These are phyloP conservation scores for Lindgomyces ingoldianus DNA, from an alignment of 495 filamentous ascomycete genomes.

Conservation along the genomic window DNA sequence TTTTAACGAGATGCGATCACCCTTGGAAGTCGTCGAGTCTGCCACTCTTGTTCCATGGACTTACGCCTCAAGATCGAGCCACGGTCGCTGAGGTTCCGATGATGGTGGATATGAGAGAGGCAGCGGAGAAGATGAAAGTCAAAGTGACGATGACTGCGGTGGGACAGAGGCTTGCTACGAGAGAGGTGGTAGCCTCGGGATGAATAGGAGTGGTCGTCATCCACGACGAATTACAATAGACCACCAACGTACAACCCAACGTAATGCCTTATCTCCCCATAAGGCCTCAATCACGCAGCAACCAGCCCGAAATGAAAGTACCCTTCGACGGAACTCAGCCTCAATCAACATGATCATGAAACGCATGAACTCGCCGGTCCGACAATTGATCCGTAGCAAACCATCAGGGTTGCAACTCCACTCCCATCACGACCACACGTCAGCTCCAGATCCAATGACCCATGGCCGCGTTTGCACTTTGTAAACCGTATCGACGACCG, in stretches of 20 bases:
- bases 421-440: neutral
- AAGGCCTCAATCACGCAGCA: neutral
- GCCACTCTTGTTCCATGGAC: constrained; percentile 17
- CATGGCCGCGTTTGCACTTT: neutral
- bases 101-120: constrained; percentile 17
- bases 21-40: constrained; percentile 21
- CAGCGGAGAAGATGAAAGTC: constrained; percentile 7
- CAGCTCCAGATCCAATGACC: neutral
- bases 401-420: neutral
- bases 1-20: constrained; percentile 10
- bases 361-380: neutral
- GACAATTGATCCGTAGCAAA: neutral
- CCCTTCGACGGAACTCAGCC: neutral
- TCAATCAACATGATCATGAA: neutral
- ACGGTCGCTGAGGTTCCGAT: constrained; percentile 10
- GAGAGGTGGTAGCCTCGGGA: neutral
- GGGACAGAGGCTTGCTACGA: constrained; percentile 8
- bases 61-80: neutral
- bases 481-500: neutral
- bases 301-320: constrained; percentile 18
- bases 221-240: neutral
- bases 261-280: neutral
- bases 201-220: neutral
- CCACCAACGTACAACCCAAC: neutral
- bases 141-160: constrained; percentile 18